phyloP scores from a whole-genome alignment of 208 protist species.

The Acanthamoeba culbertsoni region DNA sequence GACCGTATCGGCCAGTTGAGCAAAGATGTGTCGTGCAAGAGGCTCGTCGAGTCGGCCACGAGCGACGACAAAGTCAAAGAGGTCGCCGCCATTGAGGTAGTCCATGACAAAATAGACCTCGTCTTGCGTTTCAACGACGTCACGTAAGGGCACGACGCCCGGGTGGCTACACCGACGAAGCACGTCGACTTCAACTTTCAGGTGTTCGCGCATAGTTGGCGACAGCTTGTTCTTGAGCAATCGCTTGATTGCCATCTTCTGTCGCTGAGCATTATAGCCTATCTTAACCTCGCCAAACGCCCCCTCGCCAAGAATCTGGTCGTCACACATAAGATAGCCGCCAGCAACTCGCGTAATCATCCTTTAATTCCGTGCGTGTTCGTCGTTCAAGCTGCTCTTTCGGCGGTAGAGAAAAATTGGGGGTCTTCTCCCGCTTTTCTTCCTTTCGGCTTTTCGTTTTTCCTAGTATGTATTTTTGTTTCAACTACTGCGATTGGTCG shows the following conservation, averaged over 20 bases:
- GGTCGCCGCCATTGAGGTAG: constrained; percentile 85
- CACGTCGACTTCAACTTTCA: constrained; percentile 26
- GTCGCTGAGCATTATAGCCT: background rate
- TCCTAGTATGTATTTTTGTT: no score
- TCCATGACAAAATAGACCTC: constrained; percentile 49
- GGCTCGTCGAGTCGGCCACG: constrained; percentile 85
- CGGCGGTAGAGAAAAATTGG: no score
- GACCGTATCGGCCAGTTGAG: constrained; percentile 92
- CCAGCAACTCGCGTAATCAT: background rate
- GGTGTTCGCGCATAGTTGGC: background rate
- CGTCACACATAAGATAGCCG: background rate
- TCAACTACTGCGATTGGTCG: no score
- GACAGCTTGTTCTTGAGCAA: constrained; percentile 20
- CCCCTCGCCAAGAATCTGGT: constrained; percentile 5
- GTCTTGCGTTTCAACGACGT: constrained; percentile 34
- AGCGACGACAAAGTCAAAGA: constrained; percentile 90
- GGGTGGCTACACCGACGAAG: background rate
- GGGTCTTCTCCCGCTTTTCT: no score
- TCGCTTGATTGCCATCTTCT: constrained; percentile 28
- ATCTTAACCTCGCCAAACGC: background rate
- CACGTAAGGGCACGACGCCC: background rate
- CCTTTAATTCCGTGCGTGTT: no score
- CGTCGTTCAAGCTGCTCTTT: no score
- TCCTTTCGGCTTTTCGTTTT: no score
- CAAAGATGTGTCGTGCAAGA: constrained; percentile 86